Conservation (phyloP, 495 filamentous ascomycete species). For the Chaetomium tenue region DNA sequence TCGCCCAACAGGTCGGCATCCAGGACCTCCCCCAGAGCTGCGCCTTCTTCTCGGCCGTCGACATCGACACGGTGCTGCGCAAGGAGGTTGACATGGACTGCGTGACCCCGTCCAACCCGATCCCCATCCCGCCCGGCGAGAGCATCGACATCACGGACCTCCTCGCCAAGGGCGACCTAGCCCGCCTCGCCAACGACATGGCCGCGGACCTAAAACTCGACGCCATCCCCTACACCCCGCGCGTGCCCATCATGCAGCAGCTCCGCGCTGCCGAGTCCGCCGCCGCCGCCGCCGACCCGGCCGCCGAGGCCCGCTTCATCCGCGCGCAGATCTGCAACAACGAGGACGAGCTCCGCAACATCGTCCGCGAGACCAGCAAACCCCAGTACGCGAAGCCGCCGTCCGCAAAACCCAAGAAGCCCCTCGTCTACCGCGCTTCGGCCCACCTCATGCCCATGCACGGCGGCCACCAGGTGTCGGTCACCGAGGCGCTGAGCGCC, state of each 20-base stretch:
- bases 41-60: constrained; percentile 92
- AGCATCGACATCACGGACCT: constrained; percentile 74
- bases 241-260: constrained; percentile 75
- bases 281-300: constrained; percentile 25
- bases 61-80: constrained; percentile 88
- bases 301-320: constrained; percentile 63
- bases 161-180: constrained; percentile 61
- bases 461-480: constrained; percentile 21
- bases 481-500: constrained; percentile 25
- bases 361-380: constrained; percentile 58
- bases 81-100: constrained; percentile 99
- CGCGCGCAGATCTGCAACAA: constrained; percentile 79
- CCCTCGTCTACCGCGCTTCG: constrained; percentile 33
- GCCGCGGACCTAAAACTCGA: constrained; percentile 54
- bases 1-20: constrained; percentile 94
- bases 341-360: constrained; percentile 69
- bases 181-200: constrained; percentile 63
- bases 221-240: constrained; percentile 62
- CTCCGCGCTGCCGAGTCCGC: constrained; percentile 44
- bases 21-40: constrained; percentile 90
- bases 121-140: constrained; percentile 80
- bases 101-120: constrained; percentile 79
- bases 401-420: constrained; percentile 20
- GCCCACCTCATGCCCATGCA: constrained; percentile 30
- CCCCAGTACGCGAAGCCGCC: neutral